phyloP scores from a whole-genome alignment of 2,329 filamentous ascomycete species.

The Aspergillus vadensis region DNA sequence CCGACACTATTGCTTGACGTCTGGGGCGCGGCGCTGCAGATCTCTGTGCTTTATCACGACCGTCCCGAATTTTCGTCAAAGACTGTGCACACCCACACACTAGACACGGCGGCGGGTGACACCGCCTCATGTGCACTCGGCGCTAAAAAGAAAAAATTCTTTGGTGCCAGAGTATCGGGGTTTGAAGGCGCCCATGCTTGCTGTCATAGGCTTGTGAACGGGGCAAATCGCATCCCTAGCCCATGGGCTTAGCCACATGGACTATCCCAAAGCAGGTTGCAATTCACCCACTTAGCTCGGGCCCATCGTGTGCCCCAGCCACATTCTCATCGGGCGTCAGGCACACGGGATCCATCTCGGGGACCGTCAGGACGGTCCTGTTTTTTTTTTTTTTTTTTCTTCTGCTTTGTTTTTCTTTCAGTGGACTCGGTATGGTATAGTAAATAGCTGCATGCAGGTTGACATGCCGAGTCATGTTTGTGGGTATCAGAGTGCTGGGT shows the following conservation, averaged over 20 bases:
- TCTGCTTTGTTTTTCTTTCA: background rate
- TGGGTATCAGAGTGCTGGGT: background rate
- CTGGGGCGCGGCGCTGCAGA: background rate
- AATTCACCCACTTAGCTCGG: background rate
- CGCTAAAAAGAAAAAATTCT: background rate
- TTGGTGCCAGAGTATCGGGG: background rate
- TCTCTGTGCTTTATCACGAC: background rate
- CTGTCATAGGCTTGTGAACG: background rate
- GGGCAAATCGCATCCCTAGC: too few relatives aligned
- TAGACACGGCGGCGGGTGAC: background rate
- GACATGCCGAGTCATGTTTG: background rate
- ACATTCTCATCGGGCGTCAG: background rate
- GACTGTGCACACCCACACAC: background rate
- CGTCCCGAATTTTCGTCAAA: background rate
- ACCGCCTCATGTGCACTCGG: conserved; percentile 3
- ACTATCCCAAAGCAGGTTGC: background rate
- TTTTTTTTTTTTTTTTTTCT: background rate
- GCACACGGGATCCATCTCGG: background rate
- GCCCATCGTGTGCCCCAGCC: background rate
- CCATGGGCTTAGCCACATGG: background rate
- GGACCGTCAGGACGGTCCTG: background rate
- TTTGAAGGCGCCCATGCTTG: background rate
- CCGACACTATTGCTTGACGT: background rate
- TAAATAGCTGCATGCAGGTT: background rate
- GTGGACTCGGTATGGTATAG: background rate